Evolutionary conservation across 179 eudicot genomes (phyloP).

Genomic region (Beta macrorhiza): DNA sequence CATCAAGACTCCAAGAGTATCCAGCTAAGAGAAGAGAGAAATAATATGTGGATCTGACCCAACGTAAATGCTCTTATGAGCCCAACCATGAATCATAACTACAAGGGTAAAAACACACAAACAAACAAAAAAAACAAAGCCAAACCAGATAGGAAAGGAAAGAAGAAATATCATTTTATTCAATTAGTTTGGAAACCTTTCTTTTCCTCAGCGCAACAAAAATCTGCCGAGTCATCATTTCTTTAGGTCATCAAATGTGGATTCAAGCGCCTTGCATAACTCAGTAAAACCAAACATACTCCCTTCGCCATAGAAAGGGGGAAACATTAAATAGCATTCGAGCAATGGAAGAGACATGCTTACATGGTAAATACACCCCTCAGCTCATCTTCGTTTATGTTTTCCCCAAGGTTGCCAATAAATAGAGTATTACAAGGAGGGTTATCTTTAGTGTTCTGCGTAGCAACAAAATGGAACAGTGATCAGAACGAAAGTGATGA

Average conservation of each 20-base stretch:
- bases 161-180: too few species aligned
- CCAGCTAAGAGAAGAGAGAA: background rate
- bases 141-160: too few species aligned
- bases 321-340: background rate
- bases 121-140: background rate
- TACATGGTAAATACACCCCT: constrained; percentile 84
- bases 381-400: constrained; percentile 84
- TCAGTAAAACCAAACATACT: background rate
- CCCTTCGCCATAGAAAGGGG: background rate
- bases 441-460: constrained; percentile 92
- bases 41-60: background rate
- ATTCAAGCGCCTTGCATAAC: background rate
- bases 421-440: constrained; percentile 98
- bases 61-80: background rate
- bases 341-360: constrained; percentile 30
- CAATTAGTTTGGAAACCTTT: too few species aligned
- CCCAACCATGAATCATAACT: background rate
- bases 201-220: background rate
- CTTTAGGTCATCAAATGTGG: background rate
- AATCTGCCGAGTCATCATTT: too few species aligned
- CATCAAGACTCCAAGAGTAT: background rate
- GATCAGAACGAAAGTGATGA: constrained; percentile 8
- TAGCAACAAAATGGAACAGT: constrained; percentile 18
- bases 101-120: background rate
- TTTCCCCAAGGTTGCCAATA: constrained; percentile 93